phyloP scores from a whole-genome alignment of 495 filamentous ascomycete species.

The Aspergillus wentii region DNA sequence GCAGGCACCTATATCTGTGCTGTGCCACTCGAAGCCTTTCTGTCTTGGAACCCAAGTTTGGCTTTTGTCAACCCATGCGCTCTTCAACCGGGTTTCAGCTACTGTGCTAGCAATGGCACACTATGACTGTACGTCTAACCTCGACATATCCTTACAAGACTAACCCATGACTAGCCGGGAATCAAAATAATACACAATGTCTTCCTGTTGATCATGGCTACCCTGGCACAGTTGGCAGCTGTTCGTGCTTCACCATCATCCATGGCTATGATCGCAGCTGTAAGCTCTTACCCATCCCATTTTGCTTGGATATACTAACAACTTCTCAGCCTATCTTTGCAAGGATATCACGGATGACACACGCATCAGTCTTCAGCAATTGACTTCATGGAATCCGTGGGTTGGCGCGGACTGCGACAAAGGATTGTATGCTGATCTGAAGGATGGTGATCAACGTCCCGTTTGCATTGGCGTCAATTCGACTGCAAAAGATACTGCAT shows the following conservation, averaged over 20 bases:
- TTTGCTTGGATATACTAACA: neutral
- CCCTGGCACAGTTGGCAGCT: no score
- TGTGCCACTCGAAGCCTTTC: neutral
- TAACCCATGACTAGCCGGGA: no score
- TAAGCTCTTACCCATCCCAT: neutral
- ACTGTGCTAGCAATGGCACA: constrained; percentile 9
- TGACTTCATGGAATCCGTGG: neutral
- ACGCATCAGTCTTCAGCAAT: neutral
- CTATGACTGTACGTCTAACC: no score
- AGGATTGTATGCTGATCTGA: neutral
- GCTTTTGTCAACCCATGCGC: constrained; percentile 1
- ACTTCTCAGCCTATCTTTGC: neutral
- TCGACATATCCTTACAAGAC: no score
- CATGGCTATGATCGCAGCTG: neutral
- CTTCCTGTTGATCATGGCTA: no score
- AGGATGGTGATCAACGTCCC: neutral
- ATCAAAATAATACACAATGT: no score
- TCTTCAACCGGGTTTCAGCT: constrained; percentile 6
- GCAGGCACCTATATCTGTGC: neutral
- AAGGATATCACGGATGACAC: neutral
- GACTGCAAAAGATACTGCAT: no score
- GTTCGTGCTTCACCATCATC: neutral
- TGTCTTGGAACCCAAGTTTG: constrained; percentile 10
- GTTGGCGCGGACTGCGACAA: neutral
- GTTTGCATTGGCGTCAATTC: neutral